Base-by-base conservation (phyloP, 768 basidiomycete species). In the Amanita subjunquillea region DNA sequence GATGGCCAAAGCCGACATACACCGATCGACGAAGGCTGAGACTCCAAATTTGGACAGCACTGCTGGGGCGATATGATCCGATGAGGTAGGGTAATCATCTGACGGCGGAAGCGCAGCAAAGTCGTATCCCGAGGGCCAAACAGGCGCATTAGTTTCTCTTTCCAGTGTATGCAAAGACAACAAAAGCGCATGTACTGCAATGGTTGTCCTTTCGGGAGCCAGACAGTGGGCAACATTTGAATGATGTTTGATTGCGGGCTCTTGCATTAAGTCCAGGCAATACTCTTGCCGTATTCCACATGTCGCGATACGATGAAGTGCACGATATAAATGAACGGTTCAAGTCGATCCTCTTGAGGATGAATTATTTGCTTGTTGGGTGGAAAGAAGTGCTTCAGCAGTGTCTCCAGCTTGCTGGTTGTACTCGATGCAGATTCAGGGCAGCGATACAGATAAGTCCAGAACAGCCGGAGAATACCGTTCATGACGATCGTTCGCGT, bases 391-490 rank as follows among this genome's bases (percentile, higher is more conserved):
- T 82, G 72, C 58, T 83, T 89, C 47, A 89, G 62, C 37, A 94
- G 60, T 0, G 67, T 69, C 56, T 96, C 92, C 38, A 97, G 67
- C 61, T 85, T 91, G 27, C 80, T 69, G n/a, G 82, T 80, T n/a
- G 82, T 83, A 2, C 87, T 85, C 0, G 92, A 87, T 2, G 80
- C 70, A 4, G 87, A 77, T 65, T 97, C 94, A 57, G 86, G 83
- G 62, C 91, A 94, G 13, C 94, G 85, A 62, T 91, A 94, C n/a
- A 96, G 73, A 65, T 96, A 97, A 2, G 92, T 90, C 94, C 93
- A 97, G 32, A 93, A 69, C 39, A 96, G 67, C 7, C 94, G 82
- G 56, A 91, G 63, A 52, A 88, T 78, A 10, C 89, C 88, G 58
- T 93, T 94, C 69, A 94, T 72, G 20, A 90, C 77, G 2, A 80